Conservation (phyloP, 163 green algal species). For the Scenedesmus sp. region DNA sequence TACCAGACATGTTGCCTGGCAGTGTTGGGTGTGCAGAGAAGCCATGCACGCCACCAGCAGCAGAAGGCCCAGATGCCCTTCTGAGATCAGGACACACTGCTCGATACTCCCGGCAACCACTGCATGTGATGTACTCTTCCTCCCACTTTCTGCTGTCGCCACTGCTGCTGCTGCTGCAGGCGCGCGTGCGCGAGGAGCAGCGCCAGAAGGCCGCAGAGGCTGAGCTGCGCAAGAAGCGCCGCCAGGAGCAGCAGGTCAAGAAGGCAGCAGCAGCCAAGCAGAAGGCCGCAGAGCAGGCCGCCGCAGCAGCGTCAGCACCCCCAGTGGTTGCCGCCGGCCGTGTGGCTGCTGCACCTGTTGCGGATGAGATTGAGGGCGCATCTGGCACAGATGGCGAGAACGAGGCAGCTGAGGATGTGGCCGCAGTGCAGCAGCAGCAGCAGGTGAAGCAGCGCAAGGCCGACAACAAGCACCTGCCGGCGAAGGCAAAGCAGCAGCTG, state of each 20-base stretch:
- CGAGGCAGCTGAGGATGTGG: neutral
- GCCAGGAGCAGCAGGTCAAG: constrained; percentile 41
- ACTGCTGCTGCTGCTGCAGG: constrained; percentile 10
- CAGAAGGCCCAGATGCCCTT: too few species aligned
- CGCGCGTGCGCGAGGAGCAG: constrained; percentile 51
- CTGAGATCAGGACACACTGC: too few species aligned
- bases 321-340: constrained; percentile 6
- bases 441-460: neutral
- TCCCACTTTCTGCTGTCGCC: neutral
- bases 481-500: constrained; percentile 27
- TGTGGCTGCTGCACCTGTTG: neutral
- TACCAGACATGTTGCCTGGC: too few species aligned
- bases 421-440: constrained; percentile 31
- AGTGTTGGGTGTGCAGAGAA: too few species aligned
- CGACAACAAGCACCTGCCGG: constrained; percentile 12
- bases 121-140: too few species aligned
- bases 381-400: constrained; percentile 32
- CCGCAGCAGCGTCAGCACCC: neutral
- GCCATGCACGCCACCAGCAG: too few species aligned
- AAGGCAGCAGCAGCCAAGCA: constrained; percentile 41
- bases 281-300: constrained; percentile 11
- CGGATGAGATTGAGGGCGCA: neutral
- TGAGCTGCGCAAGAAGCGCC: constrained; percentile 51
- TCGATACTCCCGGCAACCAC: too few species aligned
- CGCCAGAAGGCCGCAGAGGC: constrained; percentile 52